Base-by-base conservation (phyloP, 2,329 filamentous ascomycete species). In the Colletotrichum agaves region DNA sequence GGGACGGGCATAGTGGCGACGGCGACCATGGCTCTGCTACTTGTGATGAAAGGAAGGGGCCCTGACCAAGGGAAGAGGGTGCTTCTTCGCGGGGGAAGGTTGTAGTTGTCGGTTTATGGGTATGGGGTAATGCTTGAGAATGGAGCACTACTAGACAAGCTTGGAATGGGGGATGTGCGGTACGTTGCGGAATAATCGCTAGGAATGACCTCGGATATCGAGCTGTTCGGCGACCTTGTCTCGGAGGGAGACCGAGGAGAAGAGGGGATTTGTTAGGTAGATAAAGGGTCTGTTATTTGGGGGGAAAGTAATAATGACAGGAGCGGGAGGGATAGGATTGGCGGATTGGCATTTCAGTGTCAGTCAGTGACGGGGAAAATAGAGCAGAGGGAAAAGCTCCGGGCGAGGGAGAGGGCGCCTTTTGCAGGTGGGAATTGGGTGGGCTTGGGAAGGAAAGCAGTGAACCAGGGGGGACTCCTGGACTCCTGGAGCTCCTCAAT, bases 41-140 rank as follows among this genome's bases (percentile, higher is more conserved):
- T 69, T 69, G 66, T 67, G 78, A 81, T 84, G 83, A 83, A 74
- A 78, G 80, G 79, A 86, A 84, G 83, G 88, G 90, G 92, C 93
- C 95, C 94, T 96, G 95, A 98, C 95, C 95, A 97, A 98, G 95
- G 94, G 93, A 92, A 84, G 84, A 90, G 87, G 90, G 84, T 90
- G 93, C 92, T 94, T 94, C 93, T 87, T 94, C 88, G 93, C 93
- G 77, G 77, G 70, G 71, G 73, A 71, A 70, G 71, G 63, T 56
- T 62, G 58, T 39, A 62, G 63, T 63, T 41, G 63, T 55, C 43
- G 55, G 62, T 53, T 67, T 60, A 64, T 63, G 64, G 53, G 64
- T 64, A 64, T 62, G 64, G 53, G 64, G 62, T 60, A 60, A 60
- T 53, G 62, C 61, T 47, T 37, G 61, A 35, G 55, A 33, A 59